Evolutionary conservation across 1,139 yeast genomes (phyloP).

Genomic region (Hyphopichia khmerensis): DNA sequence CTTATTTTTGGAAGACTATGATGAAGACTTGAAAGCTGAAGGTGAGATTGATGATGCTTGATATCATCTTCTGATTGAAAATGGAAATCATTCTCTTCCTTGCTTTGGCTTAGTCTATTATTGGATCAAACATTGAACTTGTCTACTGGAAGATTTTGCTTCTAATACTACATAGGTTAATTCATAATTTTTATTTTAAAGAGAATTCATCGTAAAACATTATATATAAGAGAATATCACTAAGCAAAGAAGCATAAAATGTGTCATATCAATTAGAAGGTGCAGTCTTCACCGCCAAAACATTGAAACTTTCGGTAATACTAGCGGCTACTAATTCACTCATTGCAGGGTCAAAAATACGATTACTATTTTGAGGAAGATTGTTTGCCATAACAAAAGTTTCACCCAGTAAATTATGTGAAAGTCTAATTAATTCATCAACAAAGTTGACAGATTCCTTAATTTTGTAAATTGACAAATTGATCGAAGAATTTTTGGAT

Average conservation of each 20-base stretch:
- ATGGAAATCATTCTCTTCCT: no score
- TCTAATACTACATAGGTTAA: no score
- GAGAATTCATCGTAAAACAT: no score
- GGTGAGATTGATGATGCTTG: not conserved
- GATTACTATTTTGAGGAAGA: constrained; percentile 9
- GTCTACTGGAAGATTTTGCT: no score
- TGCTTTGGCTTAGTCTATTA: no score
- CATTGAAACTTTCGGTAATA: constrained; percentile 21
- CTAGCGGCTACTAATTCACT: constrained; percentile 18
- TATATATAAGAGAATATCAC: no score
- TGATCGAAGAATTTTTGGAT: constrained; percentile 10
- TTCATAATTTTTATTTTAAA: no score
- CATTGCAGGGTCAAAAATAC: constrained; percentile 16
- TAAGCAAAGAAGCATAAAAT: no score
- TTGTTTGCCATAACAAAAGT: constrained; percentile 26
- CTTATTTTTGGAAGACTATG: constrained; percentile 28
- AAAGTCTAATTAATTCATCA: constrained; percentile 13
- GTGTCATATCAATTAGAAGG: not conserved
- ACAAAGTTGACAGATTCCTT: constrained; percentile 15
- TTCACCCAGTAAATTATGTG: constrained; percentile 15
- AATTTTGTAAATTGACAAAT: constrained; percentile 13
- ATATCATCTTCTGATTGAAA: not conserved
- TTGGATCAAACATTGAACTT: no score
- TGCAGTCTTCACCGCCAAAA: constrained; percentile 22
- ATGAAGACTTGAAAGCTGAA: constrained; percentile 13